Evolutionary conservation across 2,329 filamentous ascomycete genomes (phyloP).

Genomic region (Hypoxylon sp.): DNA sequence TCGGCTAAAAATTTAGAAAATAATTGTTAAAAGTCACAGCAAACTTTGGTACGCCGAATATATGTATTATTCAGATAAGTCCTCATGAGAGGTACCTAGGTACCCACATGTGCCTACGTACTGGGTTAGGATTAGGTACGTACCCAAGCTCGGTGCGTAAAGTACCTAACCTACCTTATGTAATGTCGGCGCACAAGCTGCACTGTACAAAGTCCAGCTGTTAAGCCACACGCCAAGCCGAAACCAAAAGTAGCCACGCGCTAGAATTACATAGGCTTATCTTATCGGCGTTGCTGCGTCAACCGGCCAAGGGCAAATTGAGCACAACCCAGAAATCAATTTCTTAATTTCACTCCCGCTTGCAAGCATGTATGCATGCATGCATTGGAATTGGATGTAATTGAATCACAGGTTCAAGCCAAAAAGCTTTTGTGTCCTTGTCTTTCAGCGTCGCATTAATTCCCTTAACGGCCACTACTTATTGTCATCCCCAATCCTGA

Average conservation of each 20-base stretch:
- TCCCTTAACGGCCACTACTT: conserved; percentile 11
- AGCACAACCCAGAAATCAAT: conserved; percentile 26
- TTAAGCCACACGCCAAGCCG: conserved; percentile 14
- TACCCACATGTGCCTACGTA: too few species aligned
- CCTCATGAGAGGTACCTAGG: too few species aligned
- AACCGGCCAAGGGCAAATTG: conserved; percentile 26
- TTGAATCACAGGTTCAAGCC: conserved; percentile 13
- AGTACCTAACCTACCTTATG: background rate
- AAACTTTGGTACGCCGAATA: too few species aligned
- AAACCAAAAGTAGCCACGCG: background rate
- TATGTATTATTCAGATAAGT: too few species aligned
- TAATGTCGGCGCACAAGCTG: background rate
- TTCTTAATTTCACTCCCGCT: conserved; percentile 7
- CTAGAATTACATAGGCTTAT: background rate
- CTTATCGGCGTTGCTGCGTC: conserved; percentile 31
- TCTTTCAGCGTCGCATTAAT: conserved; percentile 1
- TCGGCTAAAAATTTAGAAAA: too few species aligned
- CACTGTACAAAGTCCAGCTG: too few species aligned
- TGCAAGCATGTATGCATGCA: background rate
- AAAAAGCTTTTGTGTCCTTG: conserved; percentile 3
- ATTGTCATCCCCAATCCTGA: conserved; percentile 13
- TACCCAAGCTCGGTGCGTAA: too few species aligned
- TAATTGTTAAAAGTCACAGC: too few species aligned
- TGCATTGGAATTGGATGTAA: background rate
- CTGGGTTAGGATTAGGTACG: too few species aligned